A percentile compares a stretch with the other conserved stretches of the same genome.
phyloP scores from a whole-genome alignment of 257 asterid genomes.

The Nicotiana sylvestris region DNA sequence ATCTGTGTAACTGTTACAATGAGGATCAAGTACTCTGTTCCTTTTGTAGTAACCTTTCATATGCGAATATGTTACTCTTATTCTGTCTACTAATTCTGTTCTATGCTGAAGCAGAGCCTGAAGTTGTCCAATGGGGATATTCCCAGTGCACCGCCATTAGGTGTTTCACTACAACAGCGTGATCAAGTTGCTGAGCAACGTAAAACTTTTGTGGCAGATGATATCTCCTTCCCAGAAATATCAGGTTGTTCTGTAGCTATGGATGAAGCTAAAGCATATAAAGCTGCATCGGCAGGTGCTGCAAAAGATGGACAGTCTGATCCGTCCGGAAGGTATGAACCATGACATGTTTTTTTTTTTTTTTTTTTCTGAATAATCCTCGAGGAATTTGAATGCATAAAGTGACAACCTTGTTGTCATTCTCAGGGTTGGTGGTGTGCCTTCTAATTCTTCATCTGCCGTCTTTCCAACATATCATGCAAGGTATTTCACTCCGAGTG shows the following conservation, averaged over 20 bases:
- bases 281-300: constrained; percentile 19
- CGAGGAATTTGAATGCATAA: not conserved
- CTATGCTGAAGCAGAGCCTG: constrained; percentile 22
- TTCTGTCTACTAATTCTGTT: constrained; percentile 25
- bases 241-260: constrained; percentile 33
- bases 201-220: constrained; percentile 25
- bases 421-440: constrained; percentile 55
- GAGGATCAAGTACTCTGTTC: not conserved
- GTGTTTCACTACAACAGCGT: constrained; percentile 22
- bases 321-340: constrained; percentile 45
- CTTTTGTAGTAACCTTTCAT: not conserved
- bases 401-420: constrained; percentile 8
- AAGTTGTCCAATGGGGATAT: constrained; percentile 29
- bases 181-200: constrained; percentile 37
- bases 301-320: constrained; percentile 32
- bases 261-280: constrained; percentile 24
- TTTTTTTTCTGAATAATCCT: constrained; percentile 1
- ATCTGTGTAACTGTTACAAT: not conserved
- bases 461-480: constrained; percentile 86
- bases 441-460: constrained; percentile 48
- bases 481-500: constrained; percentile 39
- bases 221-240: constrained; percentile 22
- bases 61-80: not conserved
- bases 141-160: constrained; percentile 87
- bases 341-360: not conserved